Evolutionary conservation across 2,329 filamentous ascomycete genomes (phyloP).

Genomic region (Colletotrichum brevisporum): DNA sequence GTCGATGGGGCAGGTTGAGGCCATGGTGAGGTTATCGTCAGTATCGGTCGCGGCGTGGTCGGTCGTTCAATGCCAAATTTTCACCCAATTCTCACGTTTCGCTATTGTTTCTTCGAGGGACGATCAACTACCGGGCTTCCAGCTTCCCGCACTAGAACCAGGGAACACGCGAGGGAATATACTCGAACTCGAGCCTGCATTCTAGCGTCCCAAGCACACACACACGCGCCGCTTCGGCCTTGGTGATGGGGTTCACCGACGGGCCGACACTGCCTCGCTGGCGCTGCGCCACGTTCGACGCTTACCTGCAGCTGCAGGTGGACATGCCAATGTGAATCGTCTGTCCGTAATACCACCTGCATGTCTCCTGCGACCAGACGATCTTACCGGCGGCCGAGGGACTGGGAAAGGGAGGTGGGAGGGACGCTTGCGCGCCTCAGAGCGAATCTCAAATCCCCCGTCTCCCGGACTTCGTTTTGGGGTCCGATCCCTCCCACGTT

Average conservation of each 20-base stretch:
- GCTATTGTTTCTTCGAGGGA: neutral
- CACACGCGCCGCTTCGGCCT: conserved; percentile 8
- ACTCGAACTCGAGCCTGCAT: neutral
- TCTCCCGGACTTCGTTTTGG: too few species aligned
- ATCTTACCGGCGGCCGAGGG: too few species aligned
- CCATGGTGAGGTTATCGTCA: too few species aligned
- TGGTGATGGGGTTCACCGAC: conserved; percentile 14
- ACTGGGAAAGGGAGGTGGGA: too few species aligned
- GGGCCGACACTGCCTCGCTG: conserved; percentile 16
- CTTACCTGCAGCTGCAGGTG: conserved; percentile 10
- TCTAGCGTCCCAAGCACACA: neutral
- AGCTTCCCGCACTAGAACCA: neutral
- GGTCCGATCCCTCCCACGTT: too few species aligned
- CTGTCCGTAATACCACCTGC: too few species aligned
- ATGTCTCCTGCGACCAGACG: too few species aligned
- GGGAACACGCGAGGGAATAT: neutral
- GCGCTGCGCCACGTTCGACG: conserved; percentile 12
- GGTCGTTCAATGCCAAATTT: neutral
- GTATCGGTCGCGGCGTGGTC: neutral
- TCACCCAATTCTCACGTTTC: neutral
- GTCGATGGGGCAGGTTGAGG: too few species aligned
- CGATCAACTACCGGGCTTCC: neutral
- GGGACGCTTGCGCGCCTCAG: too few species aligned
- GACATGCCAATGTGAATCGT: neutral
- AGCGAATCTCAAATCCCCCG: too few species aligned